These are phyloP conservation scores for Suhomyces taliae DNA, from an alignment of 1,139 yeast species.

Conservation along the genomic window DNA sequence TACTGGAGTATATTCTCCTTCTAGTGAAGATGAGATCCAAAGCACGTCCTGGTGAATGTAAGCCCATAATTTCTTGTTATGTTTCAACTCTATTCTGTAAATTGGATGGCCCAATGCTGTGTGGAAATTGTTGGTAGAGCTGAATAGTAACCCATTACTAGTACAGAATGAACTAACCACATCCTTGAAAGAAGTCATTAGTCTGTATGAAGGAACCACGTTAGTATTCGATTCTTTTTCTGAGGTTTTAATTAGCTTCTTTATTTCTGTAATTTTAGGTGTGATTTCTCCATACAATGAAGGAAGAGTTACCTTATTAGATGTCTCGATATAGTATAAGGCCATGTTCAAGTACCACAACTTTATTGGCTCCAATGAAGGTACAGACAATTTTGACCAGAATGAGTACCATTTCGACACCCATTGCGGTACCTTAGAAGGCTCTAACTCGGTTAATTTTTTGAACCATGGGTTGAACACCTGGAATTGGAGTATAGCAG, in stretches of 20 bases:
- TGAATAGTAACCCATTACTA: constrained; percentile 25
- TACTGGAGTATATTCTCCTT: constrained; percentile 23
- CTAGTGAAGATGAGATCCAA: constrained; percentile 20
- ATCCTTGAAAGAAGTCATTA: constrained; percentile 38
- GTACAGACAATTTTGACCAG: constrained; percentile 5
- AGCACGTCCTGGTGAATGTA: constrained; percentile 38
- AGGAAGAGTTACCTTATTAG: constrained; percentile 16
- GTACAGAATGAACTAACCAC: constrained; percentile 36
- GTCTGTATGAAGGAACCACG: constrained; percentile 33
- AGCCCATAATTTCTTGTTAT: constrained; percentile 16
- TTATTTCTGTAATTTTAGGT: constrained; percentile 6
- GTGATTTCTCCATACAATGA: constrained; percentile 13
- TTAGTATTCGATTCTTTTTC: constrained; percentile 13
- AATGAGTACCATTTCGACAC: constrained; percentile 5
- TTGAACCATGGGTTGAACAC: constrained; percentile 32
- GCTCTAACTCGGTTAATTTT: neutral
- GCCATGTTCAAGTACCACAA: constrained; percentile 30
- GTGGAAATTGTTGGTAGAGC: constrained; percentile 19
- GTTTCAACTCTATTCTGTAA: constrained; percentile 15
- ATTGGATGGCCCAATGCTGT: constrained; percentile 26
- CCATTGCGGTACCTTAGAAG: constrained; percentile 1
- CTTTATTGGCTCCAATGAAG: neutral
- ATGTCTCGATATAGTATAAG: constrained; percentile 14
- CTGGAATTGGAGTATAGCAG: constrained; percentile 27
- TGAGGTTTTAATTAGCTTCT: neutral